These are phyloP conservation scores for Fomitopsis serialis DNA, from an alignment of 768 basidiomycete genomes.

Conservation along the genomic window DNA sequence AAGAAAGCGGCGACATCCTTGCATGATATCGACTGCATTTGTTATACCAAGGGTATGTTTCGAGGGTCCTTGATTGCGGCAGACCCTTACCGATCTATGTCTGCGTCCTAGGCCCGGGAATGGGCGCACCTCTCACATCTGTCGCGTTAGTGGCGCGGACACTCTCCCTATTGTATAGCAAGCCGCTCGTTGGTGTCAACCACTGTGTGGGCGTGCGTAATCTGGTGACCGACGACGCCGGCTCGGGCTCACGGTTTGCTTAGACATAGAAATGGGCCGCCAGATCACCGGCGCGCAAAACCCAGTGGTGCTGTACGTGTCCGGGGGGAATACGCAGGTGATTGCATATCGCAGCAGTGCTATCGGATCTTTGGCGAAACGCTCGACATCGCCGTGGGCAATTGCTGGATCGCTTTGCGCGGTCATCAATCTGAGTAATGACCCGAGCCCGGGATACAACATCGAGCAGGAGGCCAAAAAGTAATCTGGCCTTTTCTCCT, in stretches of 20 bases:
- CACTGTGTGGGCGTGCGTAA: conserved; percentile 94
- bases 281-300: conserved; percentile 92
- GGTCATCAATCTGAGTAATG: conserved; percentile 94
- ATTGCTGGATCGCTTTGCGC: conserved; percentile 96
- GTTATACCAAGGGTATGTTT: conserved; percentile 85
- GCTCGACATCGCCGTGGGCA: conserved; percentile 98
- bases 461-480: conserved; percentile 94
- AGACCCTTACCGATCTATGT: neutral
- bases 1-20: conserved; percentile 62
- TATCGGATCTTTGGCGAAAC: conserved; percentile 99
- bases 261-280: conserved; percentile 99
- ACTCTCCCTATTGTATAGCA: conserved; percentile 78
- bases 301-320: conserved; percentile 96
- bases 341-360: conserved; percentile 97
- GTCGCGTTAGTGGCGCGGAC: conserved; percentile 93
- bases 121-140: conserved; percentile 96
- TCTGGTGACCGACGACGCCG: neutral
- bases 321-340: conserved; percentile 98
- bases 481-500: conserved; percentile 33
- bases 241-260: neutral
- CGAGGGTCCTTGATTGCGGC: neutral
- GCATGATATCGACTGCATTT: conserved; percentile 87
- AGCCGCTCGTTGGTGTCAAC: conserved; percentile 96
- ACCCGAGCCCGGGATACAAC: conserved; percentile 94
- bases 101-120: conserved; percentile 80